phyloP scores from a whole-genome alignment of 2,329 filamentous ascomycete genomes.

The Pezicula rhizophila region DNA sequence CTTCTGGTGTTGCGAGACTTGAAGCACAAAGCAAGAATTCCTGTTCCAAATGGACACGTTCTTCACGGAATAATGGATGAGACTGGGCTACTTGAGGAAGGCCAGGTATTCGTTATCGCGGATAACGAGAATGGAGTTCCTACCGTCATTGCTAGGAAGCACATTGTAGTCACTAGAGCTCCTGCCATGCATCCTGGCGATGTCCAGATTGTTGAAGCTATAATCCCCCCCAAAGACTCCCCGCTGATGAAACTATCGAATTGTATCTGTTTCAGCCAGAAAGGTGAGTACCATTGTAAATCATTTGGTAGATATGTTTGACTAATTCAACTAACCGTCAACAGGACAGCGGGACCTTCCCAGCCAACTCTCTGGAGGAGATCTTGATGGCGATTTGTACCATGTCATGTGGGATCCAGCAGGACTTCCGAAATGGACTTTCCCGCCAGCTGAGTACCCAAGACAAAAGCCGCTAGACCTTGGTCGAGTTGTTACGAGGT shows the following conservation, averaged over 20 bases:
- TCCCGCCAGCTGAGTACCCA: slow-evolving; percentile 65
- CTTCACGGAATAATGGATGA: slow-evolving; percentile 83
- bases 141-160: slow-evolving; percentile 24
- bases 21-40: slow-evolving; percentile 75
- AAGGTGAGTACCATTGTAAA: slow-evolving; percentile 36
- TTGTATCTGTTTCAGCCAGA: slow-evolving; percentile 71
- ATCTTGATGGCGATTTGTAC: slow-evolving; percentile 79
- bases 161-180: slow-evolving; percentile 62
- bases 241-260: slow-evolving; percentile 60
- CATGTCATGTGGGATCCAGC: slow-evolving; percentile 68
- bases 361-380: slow-evolving; percentile 72
- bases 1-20: slow-evolving; percentile 66
- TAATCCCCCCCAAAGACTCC: slow-evolving; percentile 53
- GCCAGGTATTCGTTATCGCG: slow-evolving; percentile 58
- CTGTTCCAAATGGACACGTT: slow-evolving; percentile 63
- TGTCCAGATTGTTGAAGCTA: slow-evolving; percentile 59
- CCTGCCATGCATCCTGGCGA: slow-evolving; percentile 80
- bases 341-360: slow-evolving; percentile 58
- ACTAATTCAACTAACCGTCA: no score
- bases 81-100: slow-evolving; percentile 59
- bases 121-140: slow-evolving; percentile 36
- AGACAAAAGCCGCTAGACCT: slow-evolving; percentile 51
- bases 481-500: slow-evolving; percentile 37
- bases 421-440: slow-evolving; percentile 38
- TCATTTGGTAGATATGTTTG: no score